These are phyloP conservation scores for Dactylella cylindrospora DNA, from an alignment of 2,329 filamentous ascomycete species.

Conservation along the genomic window DNA sequence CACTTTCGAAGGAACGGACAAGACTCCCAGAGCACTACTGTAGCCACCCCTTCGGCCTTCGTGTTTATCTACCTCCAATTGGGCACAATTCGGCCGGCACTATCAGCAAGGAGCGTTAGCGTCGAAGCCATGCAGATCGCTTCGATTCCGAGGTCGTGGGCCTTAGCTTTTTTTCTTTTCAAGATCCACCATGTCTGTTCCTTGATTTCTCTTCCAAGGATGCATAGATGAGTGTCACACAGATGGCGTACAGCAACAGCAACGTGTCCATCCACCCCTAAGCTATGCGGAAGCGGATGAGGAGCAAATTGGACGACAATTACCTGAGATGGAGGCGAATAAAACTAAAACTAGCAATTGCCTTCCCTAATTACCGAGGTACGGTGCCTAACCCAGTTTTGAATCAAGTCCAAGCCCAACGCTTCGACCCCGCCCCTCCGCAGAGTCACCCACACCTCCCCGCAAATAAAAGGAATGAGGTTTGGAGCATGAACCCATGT, in stretches of 20 bases:
- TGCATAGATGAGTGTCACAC: background rate
- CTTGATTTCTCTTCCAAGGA: slow-evolving; percentile 34
- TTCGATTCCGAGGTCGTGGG: slow-evolving; percentile 40
- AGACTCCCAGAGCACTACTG: too few species aligned
- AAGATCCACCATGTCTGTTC: slow-evolving; percentile 2
- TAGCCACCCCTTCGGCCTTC: too few species aligned
- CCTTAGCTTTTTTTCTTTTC: background rate
- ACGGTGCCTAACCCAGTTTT: slow-evolving; percentile 3
- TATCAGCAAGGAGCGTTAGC: slow-evolving; percentile 13
- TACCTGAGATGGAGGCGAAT: too few species aligned
- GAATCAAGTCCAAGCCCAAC: slow-evolving; percentile 7
- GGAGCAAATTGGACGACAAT: too few species aligned
- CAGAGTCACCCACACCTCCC: too few species aligned
- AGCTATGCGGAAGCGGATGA: too few species aligned
- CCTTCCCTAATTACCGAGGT: slow-evolving; percentile 43
- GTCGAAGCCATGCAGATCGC: slow-evolving; percentile 30
- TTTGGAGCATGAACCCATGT: slow-evolving; percentile 18
- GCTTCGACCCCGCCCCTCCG: slow-evolving; percentile 34
- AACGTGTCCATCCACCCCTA: too few species aligned
- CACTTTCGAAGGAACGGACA: too few species aligned
- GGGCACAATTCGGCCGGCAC: slow-evolving; percentile 20
- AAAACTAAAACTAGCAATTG: slow-evolving; percentile 26
- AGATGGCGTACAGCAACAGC: background rate
- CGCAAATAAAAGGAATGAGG: slow-evolving; percentile 31
- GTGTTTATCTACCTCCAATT: too few species aligned